These are phyloP conservation scores for Emmonsiellopsis sp. DNA, from an alignment of 2,329 filamentous ascomycete species.

Conservation along the genomic window DNA sequence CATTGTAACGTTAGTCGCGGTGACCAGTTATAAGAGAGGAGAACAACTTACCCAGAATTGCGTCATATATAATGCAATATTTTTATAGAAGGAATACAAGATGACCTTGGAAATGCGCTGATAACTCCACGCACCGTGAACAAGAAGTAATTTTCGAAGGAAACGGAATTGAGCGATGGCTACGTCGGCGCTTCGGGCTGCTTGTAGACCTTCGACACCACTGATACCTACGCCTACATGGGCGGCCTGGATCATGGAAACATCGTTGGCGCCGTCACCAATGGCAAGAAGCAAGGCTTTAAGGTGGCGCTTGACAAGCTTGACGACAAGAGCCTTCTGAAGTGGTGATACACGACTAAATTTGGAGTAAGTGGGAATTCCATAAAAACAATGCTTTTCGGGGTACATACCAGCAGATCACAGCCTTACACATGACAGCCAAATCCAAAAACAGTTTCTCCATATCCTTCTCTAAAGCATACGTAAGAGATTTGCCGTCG, in stretches of 20 bases:
- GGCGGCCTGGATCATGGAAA: slow-evolving; percentile 99
- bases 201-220: slow-evolving; percentile 92
- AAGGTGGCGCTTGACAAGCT: slow-evolving; percentile 91
- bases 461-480: slow-evolving; percentile 82
- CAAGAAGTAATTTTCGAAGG: slow-evolving; percentile 83
- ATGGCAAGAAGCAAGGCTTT: slow-evolving; percentile 90
- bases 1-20: too few relatives aligned
- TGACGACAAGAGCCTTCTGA: slow-evolving; percentile 95
- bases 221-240: slow-evolving; percentile 98
- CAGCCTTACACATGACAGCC: slow-evolving; percentile 94
- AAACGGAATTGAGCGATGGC: slow-evolving; percentile 94
- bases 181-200: slow-evolving; percentile 89
- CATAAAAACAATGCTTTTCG: not conserved
- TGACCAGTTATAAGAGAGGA: not conserved
- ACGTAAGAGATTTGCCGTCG: slow-evolving; percentile 92
- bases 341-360: slow-evolving; percentile 83
- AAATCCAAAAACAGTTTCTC: slow-evolving; percentile 91
- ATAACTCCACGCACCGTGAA: slow-evolving; percentile 96
- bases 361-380: not conserved
- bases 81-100: slow-evolving; percentile 98
- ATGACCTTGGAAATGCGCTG: slow-evolving; percentile 96
- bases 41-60: slow-evolving; percentile 78
- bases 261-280: slow-evolving; percentile 95
- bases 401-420: slow-evolving; percentile 65
- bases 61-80: slow-evolving; percentile 96